Evolutionary conservation across 768 basidiomycete genomes (phyloP).

Genomic region (Panaeolus papilionaceus): DNA sequence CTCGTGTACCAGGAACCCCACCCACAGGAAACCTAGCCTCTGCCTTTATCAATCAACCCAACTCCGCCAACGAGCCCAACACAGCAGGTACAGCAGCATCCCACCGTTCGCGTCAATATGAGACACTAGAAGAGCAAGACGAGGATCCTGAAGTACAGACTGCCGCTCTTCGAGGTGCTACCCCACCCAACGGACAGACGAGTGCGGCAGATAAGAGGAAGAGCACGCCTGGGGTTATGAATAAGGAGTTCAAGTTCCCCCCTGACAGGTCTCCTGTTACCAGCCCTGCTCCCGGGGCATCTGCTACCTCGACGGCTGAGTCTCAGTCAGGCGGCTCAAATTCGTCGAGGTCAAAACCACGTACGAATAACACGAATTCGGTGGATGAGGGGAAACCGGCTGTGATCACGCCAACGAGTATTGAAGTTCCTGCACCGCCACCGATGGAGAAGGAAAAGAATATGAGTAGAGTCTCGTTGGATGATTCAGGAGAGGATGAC

Average conservation of each 20-base stretch:
- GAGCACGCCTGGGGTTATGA: constrained; percentile 77
- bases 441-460: constrained; percentile 75
- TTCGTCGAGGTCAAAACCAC: constrained; percentile 10
- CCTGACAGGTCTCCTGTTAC: constrained; percentile 37
- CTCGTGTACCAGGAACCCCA: constrained; percentile 49
- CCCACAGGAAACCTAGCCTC: constrained; percentile 38
- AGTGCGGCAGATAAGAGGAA: constrained; percentile 44
- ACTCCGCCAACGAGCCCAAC: constrained; percentile 28
- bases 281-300: constrained; percentile 30
- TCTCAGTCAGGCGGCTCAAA: constrained; percentile 23
- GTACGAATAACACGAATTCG: constrained; percentile 5
- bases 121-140: constrained; percentile 57
- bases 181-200: constrained; percentile 18
- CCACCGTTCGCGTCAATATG: constrained; percentile 41
- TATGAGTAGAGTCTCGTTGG: constrained; percentile 33
- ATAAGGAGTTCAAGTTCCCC: constrained; percentile 78
- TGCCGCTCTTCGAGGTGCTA: constrained; percentile 34
- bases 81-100: constrained; percentile 1
- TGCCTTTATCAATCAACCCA: constrained; percentile 48
- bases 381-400: constrained; percentile 25
- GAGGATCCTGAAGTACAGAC: constrained; percentile 44
- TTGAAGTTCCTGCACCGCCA: constrained; percentile 83
- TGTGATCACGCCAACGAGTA: constrained; percentile 63
- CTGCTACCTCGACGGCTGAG: constrained; percentile 36
- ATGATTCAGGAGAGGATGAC: constrained; percentile 71